Percentiles rank a stretch among this genome's conserved stretches.
Evolutionary conservation across 148 eudicot species (phyloP).

Genomic region (Beta vulgaris): DNA sequence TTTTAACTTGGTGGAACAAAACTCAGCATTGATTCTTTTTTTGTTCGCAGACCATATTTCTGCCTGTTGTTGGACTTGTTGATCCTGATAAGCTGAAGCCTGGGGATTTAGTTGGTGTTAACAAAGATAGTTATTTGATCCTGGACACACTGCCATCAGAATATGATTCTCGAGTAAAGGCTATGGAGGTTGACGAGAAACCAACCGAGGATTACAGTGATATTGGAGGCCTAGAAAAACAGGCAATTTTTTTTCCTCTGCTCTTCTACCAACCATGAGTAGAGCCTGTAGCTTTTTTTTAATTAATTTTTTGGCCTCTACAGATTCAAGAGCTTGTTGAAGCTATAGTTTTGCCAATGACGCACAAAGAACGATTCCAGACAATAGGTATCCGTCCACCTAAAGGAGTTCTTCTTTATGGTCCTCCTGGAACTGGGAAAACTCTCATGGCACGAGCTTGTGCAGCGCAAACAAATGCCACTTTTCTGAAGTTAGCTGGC

Average conservation of each 20-base stretch:
- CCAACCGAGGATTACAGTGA: conserved; percentile 99
- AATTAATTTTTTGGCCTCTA: neutral
- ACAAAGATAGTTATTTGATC: conserved; percentile 95
- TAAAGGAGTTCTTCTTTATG: conserved; percentile 92
- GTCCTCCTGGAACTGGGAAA: conserved; percentile 98
- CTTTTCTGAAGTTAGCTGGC: conserved; percentile 92
- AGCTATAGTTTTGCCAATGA: conserved; percentile 97
- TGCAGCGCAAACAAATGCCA: conserved; percentile 99
- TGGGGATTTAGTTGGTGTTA: conserved; percentile 97
- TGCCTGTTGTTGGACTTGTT: conserved; percentile 94
- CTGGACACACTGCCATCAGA: conserved; percentile 93
- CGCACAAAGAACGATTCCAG: conserved; percentile 89
- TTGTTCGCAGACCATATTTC: conserved; percentile 77
- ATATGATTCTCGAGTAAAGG: conserved; percentile 95
- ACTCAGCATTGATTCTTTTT: neutral
- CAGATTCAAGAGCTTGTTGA: conserved; percentile 97
- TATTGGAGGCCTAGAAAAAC: conserved; percentile 96
- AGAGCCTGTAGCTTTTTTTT: neutral
- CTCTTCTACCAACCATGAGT: neutral
- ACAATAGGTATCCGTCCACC: conserved; percentile 94
- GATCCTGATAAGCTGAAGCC: conserved; percentile 95
- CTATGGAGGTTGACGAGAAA: conserved; percentile 99
- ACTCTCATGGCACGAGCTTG: conserved; percentile 98
- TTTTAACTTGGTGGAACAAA: neutral
- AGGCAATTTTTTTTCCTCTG: conserved; percentile 44